Evolutionary conservation across 1,139 yeast genomes (phyloP).

Genomic region (Arxiozyma slooffiae): DNA sequence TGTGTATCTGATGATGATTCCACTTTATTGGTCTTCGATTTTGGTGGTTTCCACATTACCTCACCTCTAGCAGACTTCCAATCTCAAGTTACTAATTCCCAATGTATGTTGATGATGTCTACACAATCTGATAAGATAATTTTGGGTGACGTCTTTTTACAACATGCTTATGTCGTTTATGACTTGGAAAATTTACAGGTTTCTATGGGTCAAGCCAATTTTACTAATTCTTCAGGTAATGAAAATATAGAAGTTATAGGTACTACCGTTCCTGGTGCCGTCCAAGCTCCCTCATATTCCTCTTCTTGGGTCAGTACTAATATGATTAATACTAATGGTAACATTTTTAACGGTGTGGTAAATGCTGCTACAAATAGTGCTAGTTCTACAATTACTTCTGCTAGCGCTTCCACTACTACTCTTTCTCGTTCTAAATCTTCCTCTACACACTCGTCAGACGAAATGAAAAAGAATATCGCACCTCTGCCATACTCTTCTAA

Average conservation of each 20-base stretch:
- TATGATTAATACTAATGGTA: slow-evolving; percentile 14
- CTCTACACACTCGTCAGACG: background rate
- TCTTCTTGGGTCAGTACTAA: slow-evolving; percentile 3
- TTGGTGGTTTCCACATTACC: slow-evolving; percentile 43
- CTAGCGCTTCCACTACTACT: background rate
- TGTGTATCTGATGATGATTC: slow-evolving; percentile 28
- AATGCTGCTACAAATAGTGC: background rate
- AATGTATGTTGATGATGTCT: slow-evolving; percentile 32
- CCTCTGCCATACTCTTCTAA: background rate
- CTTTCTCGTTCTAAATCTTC: background rate
- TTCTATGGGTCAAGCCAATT: slow-evolving; percentile 56
- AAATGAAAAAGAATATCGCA: slow-evolving; percentile 1
- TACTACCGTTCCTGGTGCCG: slow-evolving; percentile 40
- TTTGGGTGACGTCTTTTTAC: slow-evolving; percentile 67
- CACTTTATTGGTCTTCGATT: slow-evolving; percentile 35
- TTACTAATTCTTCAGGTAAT: slow-evolving; percentile 24
- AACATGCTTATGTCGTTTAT: slow-evolving; percentile 67
- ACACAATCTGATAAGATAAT: slow-evolving; percentile 30
- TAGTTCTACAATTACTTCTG: background rate
- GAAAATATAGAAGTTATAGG: slow-evolving; percentile 39
- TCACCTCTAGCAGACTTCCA: slow-evolving; percentile 41
- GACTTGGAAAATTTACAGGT: slow-evolving; percentile 60
- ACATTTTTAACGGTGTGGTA: slow-evolving; percentile 19
- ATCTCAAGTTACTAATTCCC: slow-evolving; percentile 10
- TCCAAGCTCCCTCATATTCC: slow-evolving; percentile 33